Percentiles rank a stretch among this genome's conserved stretches.
Evolutionary conservation across 805 yeast species (phyloP).

Genomic region (Metschnikowia similis): DNA sequence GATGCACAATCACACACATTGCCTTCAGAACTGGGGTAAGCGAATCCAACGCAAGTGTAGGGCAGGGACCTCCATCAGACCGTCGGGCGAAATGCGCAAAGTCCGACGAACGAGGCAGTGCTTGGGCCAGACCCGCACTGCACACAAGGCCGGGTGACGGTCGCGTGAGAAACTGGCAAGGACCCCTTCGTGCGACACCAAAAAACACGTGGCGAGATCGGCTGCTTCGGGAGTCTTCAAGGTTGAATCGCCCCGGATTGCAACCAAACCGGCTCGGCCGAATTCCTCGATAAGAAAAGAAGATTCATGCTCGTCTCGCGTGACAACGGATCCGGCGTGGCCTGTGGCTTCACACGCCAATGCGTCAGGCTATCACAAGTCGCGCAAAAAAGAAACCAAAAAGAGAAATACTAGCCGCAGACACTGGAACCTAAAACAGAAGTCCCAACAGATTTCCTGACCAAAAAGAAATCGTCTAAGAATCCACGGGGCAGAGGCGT

Average conservation of each 20-base stretch:
- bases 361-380: neutral
- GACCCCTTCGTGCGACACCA: neutral
- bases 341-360: neutral
- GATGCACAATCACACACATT: too few species aligned
- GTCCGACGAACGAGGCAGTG: neutral
- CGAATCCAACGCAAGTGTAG: too few species aligned
- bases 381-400: conserved; percentile 3
- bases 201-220: neutral
- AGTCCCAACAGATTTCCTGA: neutral
- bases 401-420: conserved; percentile 2
- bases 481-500: too few species aligned
- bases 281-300: neutral
- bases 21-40: too few species aligned
- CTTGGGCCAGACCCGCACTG: neutral
- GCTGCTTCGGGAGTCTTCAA: neutral
- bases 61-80: neutral
- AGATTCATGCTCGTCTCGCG: neutral
- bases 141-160: neutral
- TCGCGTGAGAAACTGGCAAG: conserved; percentile 1
- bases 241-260: neutral
- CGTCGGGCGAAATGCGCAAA: neutral
- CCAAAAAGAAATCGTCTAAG: neutral
- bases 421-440: neutral
- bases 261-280: too few species aligned
- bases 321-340: neutral